Evolutionary conservation across 2,329 filamentous ascomycete species (phyloP), one percentile per base, ranked within the genome.

Genomic region (Beauveria rudraprayagi): DNA sequence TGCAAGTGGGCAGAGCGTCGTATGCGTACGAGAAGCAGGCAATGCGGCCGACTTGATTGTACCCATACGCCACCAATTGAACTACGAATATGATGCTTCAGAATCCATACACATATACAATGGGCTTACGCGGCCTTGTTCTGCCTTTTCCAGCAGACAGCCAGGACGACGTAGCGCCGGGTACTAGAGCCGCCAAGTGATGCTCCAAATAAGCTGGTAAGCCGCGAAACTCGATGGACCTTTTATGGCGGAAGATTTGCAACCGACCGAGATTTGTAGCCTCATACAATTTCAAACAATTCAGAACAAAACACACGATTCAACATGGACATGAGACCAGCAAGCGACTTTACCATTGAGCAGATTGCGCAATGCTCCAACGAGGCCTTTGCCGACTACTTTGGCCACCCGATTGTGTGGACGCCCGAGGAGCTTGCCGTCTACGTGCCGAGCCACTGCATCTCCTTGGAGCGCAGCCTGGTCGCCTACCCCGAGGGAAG

Each of bases 371-470:
- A 44, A 5, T 57, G 66, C n/a, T 60, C 62, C 59, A 67, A 61
- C 52, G 19, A 47, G 14, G 56, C 62, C 16, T 67, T 66, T 54
- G 60, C 56, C 34, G 61, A 62, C 41, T 66, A 66, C 53, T 61
- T 66, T 26, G 63, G 62, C 5, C 43, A 47, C 53, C 10, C 50
- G 7, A 51, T 65, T 7, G 37, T 55, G 14, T 55, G 57, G 22
- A 63, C 56, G 6, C 53, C 56, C 37, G 63, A 63, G 17, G 30
- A 56, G 11, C 41, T 66, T 17, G 47, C 34, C 14, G 10, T 16
- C 1, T 64, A 59, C 54, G 5, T 63, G 16, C 22, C 43, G 5
- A 41, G 17, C 28, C 61, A 65, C 48, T 59, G 57, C 57, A 47
- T 66, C 47, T 56, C 52, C n/a, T 28, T 53, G 6, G 11, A 30